Conservation (phyloP, 768 basidiomycete genomes). For the Pisolithus microcarpus region DNA sequence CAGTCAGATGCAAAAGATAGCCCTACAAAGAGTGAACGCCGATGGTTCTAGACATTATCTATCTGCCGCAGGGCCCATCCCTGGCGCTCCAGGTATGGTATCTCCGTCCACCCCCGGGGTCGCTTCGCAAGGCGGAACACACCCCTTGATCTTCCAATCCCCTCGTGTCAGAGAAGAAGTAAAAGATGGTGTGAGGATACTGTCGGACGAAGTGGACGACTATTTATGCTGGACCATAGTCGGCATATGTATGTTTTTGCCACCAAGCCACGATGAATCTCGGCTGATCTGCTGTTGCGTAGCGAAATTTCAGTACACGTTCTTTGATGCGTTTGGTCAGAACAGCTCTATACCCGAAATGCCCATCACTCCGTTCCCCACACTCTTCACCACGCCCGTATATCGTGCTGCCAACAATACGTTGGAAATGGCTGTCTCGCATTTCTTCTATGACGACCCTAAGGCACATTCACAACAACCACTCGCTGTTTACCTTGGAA, state of each 20-base stretch:
- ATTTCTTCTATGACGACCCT: constrained; percentile 79
- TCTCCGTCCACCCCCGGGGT: constrained; percentile 69
- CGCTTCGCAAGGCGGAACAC: constrained; percentile 70
- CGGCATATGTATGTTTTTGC: constrained; percentile 69
- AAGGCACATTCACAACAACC: constrained; percentile 58
- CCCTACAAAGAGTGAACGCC: constrained; percentile 73
- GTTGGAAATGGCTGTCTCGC: constrained; percentile 78
- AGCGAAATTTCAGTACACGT: constrained; percentile 94
- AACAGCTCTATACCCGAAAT: constrained; percentile 68
- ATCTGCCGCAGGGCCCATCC: constrained; percentile 79
- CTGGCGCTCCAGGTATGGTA: constrained; percentile 64
- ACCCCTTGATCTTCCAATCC: constrained; percentile 71
- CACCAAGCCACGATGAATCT: constrained; percentile 3
- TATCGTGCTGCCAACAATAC: constrained; percentile 67
- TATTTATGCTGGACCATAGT: constrained; percentile 96
- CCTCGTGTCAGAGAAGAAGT: constrained; percentile 78
- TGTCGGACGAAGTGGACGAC: constrained; percentile 89
- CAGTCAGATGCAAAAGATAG: constrained; percentile 96
- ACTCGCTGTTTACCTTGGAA: constrained; percentile 84
- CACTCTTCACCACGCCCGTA: constrained; percentile 70
- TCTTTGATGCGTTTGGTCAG: constrained; percentile 84
- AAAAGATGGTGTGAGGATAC: constrained; percentile 65
- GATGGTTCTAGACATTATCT: constrained; percentile 84
- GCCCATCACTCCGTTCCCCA: constrained; percentile 87
- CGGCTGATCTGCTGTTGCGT: constrained; percentile 15